Evolutionary conservation across 352 stramenopile genomes (phyloP), one percentile per base, ranked within the genome.

Genomic region (Phytophthora europaea): DNA sequence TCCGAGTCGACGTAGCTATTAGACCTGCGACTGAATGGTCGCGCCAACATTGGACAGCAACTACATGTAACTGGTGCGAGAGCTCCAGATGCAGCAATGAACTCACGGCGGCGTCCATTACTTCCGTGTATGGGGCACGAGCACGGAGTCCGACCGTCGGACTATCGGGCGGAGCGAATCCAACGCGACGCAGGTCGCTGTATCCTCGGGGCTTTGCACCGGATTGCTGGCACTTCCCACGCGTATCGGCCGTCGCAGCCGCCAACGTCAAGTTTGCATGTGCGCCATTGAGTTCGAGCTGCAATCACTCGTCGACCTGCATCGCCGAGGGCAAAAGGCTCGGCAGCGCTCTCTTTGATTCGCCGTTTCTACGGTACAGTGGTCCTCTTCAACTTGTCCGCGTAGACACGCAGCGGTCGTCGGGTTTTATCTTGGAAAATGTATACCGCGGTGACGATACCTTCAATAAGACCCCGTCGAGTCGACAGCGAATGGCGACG

Each of bases 241-340:
- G 3, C 3, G 26, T 31, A 6, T 31, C 26, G 26, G 26, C 26
- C 36, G 36, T 15, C 15, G 36, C 36, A 45, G 36, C 36, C 36
- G 16, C 36, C 23, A 56, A 61, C 52, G 57, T 56, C 65, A 66
- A 67, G 57, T 67, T 61, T 67, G 28, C 28, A 73, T 62, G 51
- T 56, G 53, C 31, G 51, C 53, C 10, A 7, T 40, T 38, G 2
- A 47, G 15, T 12, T 47, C 40, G 40, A 43, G 36, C 36, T 43
- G 36, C 36, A 18, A 43, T 5, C 36, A 43, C 36, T 13, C 36
- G 16, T 18, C 15, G 36, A 43, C 36, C 10, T 43, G 36, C 36
- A 43, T 43, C 9, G 34, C 34, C 34, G 4, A 40, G 10, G 34
- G 34, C 9, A 9, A 40, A 40, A 15, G 34, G 2, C 8, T 12